Conservation (phyloP, 2,329 filamentous ascomycete species). For the Emergomyces pasteurianus region DNA sequence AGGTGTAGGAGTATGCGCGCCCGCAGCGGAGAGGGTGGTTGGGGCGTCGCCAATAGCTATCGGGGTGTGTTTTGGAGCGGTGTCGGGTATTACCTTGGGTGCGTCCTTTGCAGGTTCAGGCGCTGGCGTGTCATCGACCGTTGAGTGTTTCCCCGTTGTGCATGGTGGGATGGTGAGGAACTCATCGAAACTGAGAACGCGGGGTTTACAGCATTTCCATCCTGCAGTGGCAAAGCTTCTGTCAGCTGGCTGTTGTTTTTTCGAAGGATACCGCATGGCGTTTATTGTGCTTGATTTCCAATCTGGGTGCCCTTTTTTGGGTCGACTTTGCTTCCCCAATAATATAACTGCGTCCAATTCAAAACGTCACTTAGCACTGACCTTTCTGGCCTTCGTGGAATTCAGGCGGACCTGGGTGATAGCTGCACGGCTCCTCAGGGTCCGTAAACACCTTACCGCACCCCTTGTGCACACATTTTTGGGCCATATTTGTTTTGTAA, state of each 20-base stretch:
- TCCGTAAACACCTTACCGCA: conserved; percentile 84
- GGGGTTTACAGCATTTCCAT: conserved; percentile 98
- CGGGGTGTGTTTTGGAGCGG: conserved; percentile 12
- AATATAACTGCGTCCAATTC: too few relatives aligned
- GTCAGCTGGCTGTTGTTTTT: neutral
- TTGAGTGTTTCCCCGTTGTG: conserved; percentile 84
- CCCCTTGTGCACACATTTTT: conserved; percentile 90
- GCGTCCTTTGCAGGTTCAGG: conserved; percentile 33
- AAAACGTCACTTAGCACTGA: conserved; percentile 33
- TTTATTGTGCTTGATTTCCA: neutral
- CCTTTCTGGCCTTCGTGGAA: conserved; percentile 99
- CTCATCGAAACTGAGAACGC: conserved; percentile 94
- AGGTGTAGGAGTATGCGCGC: conserved; percentile 19
- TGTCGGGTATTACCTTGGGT: conserved; percentile 8
- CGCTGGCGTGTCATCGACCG: conserved; percentile 59
- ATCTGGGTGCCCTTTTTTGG: neutral
- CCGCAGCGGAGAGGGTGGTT: conserved; percentile 21
- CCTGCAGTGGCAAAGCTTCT: conserved; percentile 41
- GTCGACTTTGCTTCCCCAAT: too few relatives aligned
- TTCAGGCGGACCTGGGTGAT: conserved; percentile 85
- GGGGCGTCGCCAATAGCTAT: conserved; percentile 11
- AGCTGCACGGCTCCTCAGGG: conserved; percentile 69
- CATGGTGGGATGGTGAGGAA: conserved; percentile 89
- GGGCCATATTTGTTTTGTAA: conserved; percentile 20
- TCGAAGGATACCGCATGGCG: too few relatives aligned